Base-by-base conservation (phyloP, 805 yeast genomes). In the Ogataea dorogensis region DNA sequence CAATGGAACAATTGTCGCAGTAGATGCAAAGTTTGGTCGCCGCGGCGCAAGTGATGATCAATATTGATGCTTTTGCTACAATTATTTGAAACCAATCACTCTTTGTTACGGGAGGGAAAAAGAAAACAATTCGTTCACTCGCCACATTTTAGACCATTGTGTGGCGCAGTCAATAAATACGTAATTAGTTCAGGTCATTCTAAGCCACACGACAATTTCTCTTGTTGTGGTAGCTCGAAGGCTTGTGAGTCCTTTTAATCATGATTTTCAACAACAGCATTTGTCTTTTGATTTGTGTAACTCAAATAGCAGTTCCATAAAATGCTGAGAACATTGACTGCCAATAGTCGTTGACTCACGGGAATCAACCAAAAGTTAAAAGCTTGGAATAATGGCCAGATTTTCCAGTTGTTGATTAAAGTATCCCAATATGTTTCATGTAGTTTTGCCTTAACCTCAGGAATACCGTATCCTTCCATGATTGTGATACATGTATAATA, bases 301-400 rank as follows among this genome's bases (percentile, higher is more conserved):
- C 91, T 82, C 46, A 89, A 57, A 53, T 71, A 86, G 17, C 91
- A 77, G 56, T 88, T 88, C 96, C 96, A 89, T 13, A 80, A 76
- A 17, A 88, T 75, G 31, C 91, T 77, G 17, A 85, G 70, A 4
- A 78, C 40, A 51, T 86, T 86, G 19, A 84, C 94, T 8, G 78
- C 67, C 29, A 85, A 51, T 29, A 89, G 59, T 24, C 95, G 71
- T 49, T 73, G 75, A 28, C 79, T 79, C 6, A 79, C 73, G 0
- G 97, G 97, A 2, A 87, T 73, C 6, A 85, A 51, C 29, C 79
- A 71, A 53, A 91, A 86, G 61, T 91, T 93, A 43, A 81, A 45
- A 36, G 79, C 52, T 61, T 93, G 98, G 44, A 93, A 84, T 0
- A 76, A 60, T 0, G 98, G 98, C 98, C 98, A 93, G 9, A 91